A percentile compares a stretch with the other conserved stretches of the same genome.
phyloP scores from a whole-genome alignment of 768 basidiomycete genomes.

The Lactifluus subvellereus region DNA sequence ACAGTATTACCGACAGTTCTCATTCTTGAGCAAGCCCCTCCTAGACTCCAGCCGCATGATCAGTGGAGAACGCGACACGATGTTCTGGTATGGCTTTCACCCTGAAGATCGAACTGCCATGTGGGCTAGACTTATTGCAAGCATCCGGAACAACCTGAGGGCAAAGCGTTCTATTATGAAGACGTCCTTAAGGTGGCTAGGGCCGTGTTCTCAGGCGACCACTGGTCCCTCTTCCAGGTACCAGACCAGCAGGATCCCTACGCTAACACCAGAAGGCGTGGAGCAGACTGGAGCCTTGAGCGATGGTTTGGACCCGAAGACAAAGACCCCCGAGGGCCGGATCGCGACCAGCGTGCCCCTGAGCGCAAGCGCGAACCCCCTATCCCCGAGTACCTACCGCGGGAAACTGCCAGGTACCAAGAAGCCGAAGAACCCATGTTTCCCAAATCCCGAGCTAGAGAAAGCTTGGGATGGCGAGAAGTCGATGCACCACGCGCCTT shows the following conservation, averaged over 20 bases:
- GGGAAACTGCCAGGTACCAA: neutral
- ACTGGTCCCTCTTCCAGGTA: neutral
- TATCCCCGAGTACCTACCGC: no score
- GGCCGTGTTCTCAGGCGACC: neutral
- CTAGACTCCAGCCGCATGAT: no score
- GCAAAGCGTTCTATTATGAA: neutral
- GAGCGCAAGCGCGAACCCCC: neutral
- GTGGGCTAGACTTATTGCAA: no score
- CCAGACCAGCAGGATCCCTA: neutral
- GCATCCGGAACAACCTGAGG: neutral
- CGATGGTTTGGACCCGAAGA: neutral
- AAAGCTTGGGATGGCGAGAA: no score
- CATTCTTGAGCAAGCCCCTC: no score
- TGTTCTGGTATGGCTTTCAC: no score
- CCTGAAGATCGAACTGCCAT: no score
- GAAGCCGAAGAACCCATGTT: no score
- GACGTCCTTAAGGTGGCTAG: neutral
- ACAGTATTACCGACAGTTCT: no score
- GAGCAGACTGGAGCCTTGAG: neutral
- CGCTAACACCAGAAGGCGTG: accelerated
- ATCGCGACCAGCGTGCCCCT: no score
- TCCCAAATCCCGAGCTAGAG: no score
- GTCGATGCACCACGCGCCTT: neutral
- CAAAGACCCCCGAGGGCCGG: neutral
- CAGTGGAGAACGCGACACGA: no score